These are phyloP conservation scores for Dactylellina drechsleri DNA, from an alignment of 2,329 filamentous ascomycete species.

Conservation along the genomic window DNA sequence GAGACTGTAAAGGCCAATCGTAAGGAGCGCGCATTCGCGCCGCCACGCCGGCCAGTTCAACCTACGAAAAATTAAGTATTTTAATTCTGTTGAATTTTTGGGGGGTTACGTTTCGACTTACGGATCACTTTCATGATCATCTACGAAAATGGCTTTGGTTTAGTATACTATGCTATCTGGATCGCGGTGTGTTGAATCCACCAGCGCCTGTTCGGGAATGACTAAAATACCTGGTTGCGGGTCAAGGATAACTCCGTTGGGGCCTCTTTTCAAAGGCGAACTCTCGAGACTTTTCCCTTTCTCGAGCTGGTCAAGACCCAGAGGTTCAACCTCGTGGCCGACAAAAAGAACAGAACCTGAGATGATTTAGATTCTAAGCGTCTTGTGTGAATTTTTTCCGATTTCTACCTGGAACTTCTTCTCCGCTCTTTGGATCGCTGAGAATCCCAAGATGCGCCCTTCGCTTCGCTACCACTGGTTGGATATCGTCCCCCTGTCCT, in stretches of 20 bases:
- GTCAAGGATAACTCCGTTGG: conserved; percentile 74
- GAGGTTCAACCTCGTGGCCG: conserved; percentile 3
- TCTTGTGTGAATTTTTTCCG: neutral
- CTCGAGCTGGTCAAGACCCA: conserved; percentile 9
- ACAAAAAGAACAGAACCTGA: conserved; percentile 24
- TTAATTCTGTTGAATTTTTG: neutral
- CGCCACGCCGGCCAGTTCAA: conserved; percentile 89
- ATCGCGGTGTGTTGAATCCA: too few relatives aligned
- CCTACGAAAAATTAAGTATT: neutral
- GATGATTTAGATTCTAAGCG: neutral
- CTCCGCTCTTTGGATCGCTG: conserved; percentile 13
- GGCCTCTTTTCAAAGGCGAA: conserved; percentile 18
- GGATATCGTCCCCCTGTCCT: too few relatives aligned
- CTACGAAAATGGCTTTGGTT: conserved; percentile 59
- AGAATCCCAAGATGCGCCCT: conserved; percentile 25
- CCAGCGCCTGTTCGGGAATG: neutral
- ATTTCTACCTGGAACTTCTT: conserved; percentile 24
- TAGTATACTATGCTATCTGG: neutral
- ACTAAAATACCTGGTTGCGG: conserved; percentile 73
- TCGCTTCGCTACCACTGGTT: neutral
- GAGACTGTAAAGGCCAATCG: conserved; percentile 91
- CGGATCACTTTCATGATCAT: conserved; percentile 89
- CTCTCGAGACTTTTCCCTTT: conserved; percentile 6
- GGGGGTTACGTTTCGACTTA: conserved; percentile 5
- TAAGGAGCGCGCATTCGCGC: conserved; percentile 80